phyloP scores from a whole-genome alignment of 2,329 filamentous ascomycete species.

The Hypoxylon sp. region DNA sequence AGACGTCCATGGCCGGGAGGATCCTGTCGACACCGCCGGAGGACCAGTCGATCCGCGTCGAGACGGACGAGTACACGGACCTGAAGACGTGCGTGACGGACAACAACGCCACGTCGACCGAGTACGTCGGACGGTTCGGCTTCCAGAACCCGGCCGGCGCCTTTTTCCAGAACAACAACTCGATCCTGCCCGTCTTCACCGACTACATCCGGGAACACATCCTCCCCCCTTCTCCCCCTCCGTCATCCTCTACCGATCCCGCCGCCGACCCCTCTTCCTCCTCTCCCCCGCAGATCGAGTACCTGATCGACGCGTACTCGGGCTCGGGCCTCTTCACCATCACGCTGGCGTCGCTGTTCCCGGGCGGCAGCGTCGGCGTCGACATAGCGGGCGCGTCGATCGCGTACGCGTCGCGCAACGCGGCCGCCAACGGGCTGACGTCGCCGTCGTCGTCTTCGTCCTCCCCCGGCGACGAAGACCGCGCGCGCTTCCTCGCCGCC shows the following conservation, averaged over 20 bases:
- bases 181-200: constrained; percentile 87
- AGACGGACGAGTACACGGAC: constrained; percentile 70
- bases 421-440: constrained; percentile 74
- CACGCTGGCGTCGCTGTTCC: constrained; percentile 84
- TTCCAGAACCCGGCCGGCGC: constrained; percentile 92
- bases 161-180: constrained; percentile 99
- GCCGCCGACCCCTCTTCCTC: constrained; percentile 58
- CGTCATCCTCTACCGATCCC: constrained; percentile 35
- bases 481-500: constrained; percentile 86
- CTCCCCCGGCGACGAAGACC: too few species aligned
- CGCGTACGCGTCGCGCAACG: constrained; percentile 79
- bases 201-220: constrained; percentile 84
- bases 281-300: constrained; percentile 64
- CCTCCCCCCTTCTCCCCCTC: constrained; percentile 66
- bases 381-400: constrained; percentile 87
- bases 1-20: constrained; percentile 44
- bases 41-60: constrained; percentile 50
- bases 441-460: too few species aligned
- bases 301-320: constrained; percentile 97
- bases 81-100: constrained; percentile 90
- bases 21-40: constrained; percentile 1
- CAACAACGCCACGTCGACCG: constrained; percentile 80
- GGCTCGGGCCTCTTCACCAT: constrained; percentile 98
- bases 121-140: constrained; percentile 84
- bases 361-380: constrained; percentile 84